Conservation (phyloP, 495 filamentous ascomycete genomes). For the Hypoxylon intermedium region DNA sequence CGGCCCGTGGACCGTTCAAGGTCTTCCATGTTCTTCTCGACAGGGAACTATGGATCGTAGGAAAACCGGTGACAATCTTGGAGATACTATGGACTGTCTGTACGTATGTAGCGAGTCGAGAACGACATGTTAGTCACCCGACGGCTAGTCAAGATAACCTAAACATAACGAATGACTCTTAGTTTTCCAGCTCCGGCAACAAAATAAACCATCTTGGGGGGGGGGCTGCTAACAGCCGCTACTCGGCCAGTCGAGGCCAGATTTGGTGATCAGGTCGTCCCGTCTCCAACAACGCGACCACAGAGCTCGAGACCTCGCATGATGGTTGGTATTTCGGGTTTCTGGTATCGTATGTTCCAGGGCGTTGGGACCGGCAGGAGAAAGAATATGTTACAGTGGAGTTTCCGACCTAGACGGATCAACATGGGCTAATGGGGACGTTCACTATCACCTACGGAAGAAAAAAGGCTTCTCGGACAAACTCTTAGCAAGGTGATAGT, state of each 20-base stretch:
- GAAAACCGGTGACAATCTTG: conserved; percentile 2
- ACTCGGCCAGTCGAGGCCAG: conserved; percentile 6
- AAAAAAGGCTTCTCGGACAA: conserved; percentile 22
- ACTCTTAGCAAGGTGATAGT: conserved; percentile 20
- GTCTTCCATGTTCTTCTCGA: conserved; percentile 18
- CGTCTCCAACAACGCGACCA: conserved; percentile 9
- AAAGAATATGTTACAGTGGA: conserved; percentile 23
- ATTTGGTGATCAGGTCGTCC: conserved; percentile 1
- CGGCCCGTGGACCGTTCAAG: conserved; percentile 25
- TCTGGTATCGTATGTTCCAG: conserved; percentile 35
- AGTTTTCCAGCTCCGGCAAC: conserved; percentile 1
- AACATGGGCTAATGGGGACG: no score
- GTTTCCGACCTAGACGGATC: conserved; percentile 18
- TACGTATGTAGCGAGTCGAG: not conserved
- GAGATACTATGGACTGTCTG: no score
- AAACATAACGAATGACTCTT: not conserved
- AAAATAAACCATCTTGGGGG: conserved; percentile 3
- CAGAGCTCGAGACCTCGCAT: conserved; percentile 25
- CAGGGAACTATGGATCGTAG: conserved; percentile 12
- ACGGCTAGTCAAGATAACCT: not conserved
- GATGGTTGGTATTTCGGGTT: conserved; percentile 18
- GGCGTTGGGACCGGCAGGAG: conserved; percentile 23
- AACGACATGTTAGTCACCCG: not conserved
- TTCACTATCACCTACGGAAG: conserved; percentile 5
- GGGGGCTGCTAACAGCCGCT: not conserved